A percentile compares a stretch with the other conserved stretches of the same genome.
Conservation (phyloP, 2,329 filamentous ascomycete species). For the Fusarium nygamai region DNA sequence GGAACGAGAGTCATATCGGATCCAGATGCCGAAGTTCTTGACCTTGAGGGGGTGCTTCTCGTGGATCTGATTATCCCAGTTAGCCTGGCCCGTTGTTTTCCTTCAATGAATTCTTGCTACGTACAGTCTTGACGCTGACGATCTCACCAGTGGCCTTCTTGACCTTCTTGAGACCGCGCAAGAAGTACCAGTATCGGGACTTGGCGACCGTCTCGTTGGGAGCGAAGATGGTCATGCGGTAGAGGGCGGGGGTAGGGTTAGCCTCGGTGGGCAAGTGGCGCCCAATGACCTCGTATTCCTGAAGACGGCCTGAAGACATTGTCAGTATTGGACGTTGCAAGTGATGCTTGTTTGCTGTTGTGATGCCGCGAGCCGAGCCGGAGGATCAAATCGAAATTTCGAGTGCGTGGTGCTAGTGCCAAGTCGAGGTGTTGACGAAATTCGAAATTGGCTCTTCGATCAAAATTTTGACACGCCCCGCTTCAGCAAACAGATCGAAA, state of each 20-base stretch:
- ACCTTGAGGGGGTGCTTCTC: constrained; percentile 99
- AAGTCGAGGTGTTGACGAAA: constrained; percentile 14
- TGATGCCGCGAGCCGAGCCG: constrained; percentile 30
- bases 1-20: constrained; percentile 99
- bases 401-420: not conserved
- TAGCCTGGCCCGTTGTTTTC: not conserved
- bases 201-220: constrained; percentile 98
- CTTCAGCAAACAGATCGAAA: not conserved
- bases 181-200: constrained; percentile 99
- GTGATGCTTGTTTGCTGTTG: not conserved
- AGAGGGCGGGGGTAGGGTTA: constrained; percentile 97
- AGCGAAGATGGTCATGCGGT: constrained; percentile 99
- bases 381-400: constrained; percentile 5
- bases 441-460: constrained; percentile 15
- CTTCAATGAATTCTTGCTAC: constrained; percentile 48
- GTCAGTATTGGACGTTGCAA: constrained; percentile 45
- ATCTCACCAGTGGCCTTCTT: constrained; percentile 99
- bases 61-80: constrained; percentile 74
- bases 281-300: constrained; percentile 99
- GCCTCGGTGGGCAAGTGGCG: constrained; percentile 98
- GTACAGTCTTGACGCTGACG: constrained; percentile 93
- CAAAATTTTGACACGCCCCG: not conserved
- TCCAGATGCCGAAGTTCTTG: constrained; percentile 99
- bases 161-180: constrained; percentile 98
- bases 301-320: constrained; percentile 84